These are phyloP conservation scores for Solidago caesia DNA, from an alignment of 129 eudicot genomes.

Conservation along the genomic window DNA sequence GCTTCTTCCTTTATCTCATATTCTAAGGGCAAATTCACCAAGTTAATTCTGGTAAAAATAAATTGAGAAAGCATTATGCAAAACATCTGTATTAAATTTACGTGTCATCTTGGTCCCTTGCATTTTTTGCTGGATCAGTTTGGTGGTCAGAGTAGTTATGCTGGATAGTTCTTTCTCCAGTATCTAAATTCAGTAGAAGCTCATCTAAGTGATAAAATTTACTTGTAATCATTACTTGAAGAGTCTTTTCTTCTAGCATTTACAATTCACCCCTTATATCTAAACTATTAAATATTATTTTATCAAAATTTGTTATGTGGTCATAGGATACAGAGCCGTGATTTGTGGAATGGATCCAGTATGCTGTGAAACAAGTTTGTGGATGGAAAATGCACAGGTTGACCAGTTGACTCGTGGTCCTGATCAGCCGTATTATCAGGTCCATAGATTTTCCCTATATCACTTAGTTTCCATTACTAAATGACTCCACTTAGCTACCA, in stretches of 20 bases:
- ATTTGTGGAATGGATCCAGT: conserved; percentile 99
- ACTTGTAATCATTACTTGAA: neutral
- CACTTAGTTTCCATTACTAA: neutral
- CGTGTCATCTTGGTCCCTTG: conserved; percentile 6
- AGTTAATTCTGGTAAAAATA: neutral
- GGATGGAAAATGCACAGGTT: conserved; percentile 90
- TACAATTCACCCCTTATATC: neutral
- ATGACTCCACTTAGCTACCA: conserved; percentile 3
- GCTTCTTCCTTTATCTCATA: neutral
- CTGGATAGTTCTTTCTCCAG: neutral
- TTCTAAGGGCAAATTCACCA: neutral
- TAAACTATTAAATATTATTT: neutral
- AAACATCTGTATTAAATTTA: neutral
- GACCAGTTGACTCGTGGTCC: conserved; percentile 77
- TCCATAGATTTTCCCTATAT: conserved; percentile 22
- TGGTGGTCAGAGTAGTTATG: neutral
- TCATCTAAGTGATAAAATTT: neutral
- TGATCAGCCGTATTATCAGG: conserved; percentile 97
- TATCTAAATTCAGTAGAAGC: neutral
- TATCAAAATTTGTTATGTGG: conserved; percentile 24
- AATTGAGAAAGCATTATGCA: neutral
- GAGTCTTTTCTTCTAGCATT: neutral
- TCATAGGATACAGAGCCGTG: conserved; percentile 82
- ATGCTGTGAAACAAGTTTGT: conserved; percentile 83
- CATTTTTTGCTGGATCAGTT: neutral